Conservation (phyloP, 1,284 basidiomycete species). For the Malassezia obtusa region DNA sequence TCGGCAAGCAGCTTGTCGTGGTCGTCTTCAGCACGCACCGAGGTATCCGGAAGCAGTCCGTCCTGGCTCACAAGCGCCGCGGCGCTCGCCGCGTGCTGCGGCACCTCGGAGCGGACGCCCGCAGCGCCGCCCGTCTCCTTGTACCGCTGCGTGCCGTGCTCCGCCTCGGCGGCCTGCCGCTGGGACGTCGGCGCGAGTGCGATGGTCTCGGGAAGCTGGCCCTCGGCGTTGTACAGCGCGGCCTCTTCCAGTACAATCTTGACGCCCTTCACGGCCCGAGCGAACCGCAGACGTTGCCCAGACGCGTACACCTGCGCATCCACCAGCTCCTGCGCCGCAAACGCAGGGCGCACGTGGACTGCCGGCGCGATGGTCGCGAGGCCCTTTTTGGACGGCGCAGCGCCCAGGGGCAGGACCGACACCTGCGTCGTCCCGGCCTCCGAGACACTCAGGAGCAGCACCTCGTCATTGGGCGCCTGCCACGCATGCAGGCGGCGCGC, state of each 20-base stretch:
- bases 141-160: constrained; percentile 25
- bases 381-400: constrained; percentile 19
- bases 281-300: constrained; percentile 23
- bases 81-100: constrained; percentile 7
- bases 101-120: constrained; percentile 16
- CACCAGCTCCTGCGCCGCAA: constrained; percentile 17
- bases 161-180: constrained; percentile 8
- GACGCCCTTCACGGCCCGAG: constrained; percentile 31
- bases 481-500: constrained; percentile 41
- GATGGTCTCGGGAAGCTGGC: constrained; percentile 17
- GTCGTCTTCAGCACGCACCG: constrained; percentile 1
- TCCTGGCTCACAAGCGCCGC: constrained; percentile 14
- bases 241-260: constrained; percentile 34
- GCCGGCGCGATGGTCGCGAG: constrained; percentile 21
- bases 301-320: constrained; percentile 21
- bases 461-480: constrained; percentile 30
- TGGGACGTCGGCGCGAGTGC: background rate
- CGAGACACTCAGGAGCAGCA: constrained; percentile 46
- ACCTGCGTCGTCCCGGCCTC: constrained; percentile 37
- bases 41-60: constrained; percentile 7
- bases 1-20: constrained; percentile 19
- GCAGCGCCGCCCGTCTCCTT: constrained; percentile 22
- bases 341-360: constrained; percentile 7
- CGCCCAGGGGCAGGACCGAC: constrained; percentile 29
- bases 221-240: constrained; percentile 20